Percentiles rank a stretch among this genome's conserved stretches.
Conservation (phyloP, 1,139 yeast genomes). For the Suhomyces anneliseae region DNA sequence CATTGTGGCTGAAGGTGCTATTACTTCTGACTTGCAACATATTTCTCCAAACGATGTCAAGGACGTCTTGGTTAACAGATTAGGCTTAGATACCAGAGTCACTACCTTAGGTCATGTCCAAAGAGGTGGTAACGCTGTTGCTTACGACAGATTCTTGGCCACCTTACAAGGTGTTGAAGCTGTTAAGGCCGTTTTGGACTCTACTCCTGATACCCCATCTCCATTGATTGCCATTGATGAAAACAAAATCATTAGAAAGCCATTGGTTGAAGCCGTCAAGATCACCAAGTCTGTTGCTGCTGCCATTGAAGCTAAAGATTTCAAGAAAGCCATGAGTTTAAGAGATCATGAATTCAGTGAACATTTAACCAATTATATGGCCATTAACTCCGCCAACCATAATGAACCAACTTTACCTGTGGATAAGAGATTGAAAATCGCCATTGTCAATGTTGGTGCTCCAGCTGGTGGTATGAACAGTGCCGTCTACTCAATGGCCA, state of each 20-base stretch:
- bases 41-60: constrained; percentile 79
- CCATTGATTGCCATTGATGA: constrained; percentile 92
- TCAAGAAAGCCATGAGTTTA: constrained; percentile 79
- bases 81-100: constrained; percentile 91
- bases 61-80: constrained; percentile 64
- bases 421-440: constrained; percentile 63
- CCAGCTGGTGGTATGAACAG: constrained; percentile 97
- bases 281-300: constrained; percentile 84
- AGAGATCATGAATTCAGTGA: constrained; percentile 88
- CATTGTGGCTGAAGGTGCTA: constrained; percentile 97
- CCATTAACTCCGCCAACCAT: constrained; percentile 66
- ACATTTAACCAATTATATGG: constrained; percentile 67
- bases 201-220: constrained; percentile 88
- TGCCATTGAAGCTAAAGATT: constrained; percentile 77
- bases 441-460: constrained; percentile 90
- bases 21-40: constrained; percentile 77
- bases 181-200: constrained; percentile 84
- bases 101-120: constrained; percentile 97
- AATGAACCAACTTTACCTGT: constrained; percentile 58
- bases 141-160: constrained; percentile 85
- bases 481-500: constrained; percentile 87
- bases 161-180: constrained; percentile 98
- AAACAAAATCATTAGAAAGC: constrained; percentile 80
- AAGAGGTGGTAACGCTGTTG: constrained; percentile 98
- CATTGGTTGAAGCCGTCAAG: constrained; percentile 85